phyloP scores from a whole-genome alignment of 768 basidiomycete genomes.

The Nidularia sp. region DNA sequence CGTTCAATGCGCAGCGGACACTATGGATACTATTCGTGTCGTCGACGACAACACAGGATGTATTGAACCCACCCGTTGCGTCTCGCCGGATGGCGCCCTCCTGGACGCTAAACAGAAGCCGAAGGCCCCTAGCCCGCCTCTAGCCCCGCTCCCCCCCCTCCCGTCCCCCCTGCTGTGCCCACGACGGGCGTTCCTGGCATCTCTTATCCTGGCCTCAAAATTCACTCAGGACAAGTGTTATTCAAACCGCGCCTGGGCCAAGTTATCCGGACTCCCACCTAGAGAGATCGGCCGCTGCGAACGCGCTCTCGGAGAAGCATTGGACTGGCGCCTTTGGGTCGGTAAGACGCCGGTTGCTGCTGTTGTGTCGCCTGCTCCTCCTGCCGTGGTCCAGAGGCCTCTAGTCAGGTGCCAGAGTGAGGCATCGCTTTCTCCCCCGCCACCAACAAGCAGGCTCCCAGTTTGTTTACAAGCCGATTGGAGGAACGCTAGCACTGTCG shows the following conservation, averaged over 20 bases:
- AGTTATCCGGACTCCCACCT: conserved; percentile 83
- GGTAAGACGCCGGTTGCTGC: conserved; percentile 51
- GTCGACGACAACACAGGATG: conserved; percentile 11
- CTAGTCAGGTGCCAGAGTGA: conserved; percentile 54
- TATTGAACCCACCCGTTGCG: not conserved
- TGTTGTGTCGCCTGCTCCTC: conserved; percentile 13
- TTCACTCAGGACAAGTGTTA: conserved; percentile 93
- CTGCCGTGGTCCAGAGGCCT: conserved; percentile 22
- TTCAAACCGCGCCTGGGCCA: conserved; percentile 92
- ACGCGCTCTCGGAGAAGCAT: conserved; percentile 78
- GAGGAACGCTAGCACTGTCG: not conserved
- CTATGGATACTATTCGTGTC: conserved; percentile 42
- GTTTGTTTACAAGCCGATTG: conserved; percentile 9
- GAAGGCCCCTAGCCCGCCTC: conserved; percentile 9
- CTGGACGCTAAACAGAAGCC: not conserved
- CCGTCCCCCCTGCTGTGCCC: conserved; percentile 85
- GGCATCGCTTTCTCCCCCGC: conserved; percentile 15
- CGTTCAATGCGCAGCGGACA: conserved; percentile 13
- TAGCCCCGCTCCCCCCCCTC: conserved; percentile 31
- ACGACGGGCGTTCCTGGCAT: conserved; percentile 82
- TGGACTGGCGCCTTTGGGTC: conserved; percentile 93
- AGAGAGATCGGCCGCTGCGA: conserved; percentile 88
- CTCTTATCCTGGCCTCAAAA: conserved; percentile 86
- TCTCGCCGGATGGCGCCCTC: conserved; percentile 9
- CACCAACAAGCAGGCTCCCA: conserved; percentile 2